Evolutionary conservation across 192 early-diverging fungal species (phyloP).

Genomic region (Chytriomyces confervae): DNA sequence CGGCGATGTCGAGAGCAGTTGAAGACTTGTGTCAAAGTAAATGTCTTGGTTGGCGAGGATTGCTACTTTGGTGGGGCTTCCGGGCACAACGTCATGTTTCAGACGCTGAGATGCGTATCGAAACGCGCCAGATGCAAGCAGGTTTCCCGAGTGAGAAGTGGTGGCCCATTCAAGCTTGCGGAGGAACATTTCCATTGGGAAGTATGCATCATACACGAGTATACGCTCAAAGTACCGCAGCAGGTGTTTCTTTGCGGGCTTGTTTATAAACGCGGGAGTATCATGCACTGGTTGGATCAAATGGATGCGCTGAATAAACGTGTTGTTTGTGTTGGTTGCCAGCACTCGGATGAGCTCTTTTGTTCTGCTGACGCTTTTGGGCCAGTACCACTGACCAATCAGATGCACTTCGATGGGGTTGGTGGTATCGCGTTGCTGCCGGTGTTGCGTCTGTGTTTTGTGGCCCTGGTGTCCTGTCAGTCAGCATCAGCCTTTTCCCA

Average conservation of each 20-base stretch:
- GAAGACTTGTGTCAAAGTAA: constrained; percentile 20
- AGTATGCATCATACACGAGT: constrained; percentile 17
- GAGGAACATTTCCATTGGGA: constrained; percentile 14
- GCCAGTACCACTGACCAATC: constrained; percentile 39
- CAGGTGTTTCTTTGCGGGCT: not conserved
- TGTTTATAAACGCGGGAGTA: not conserved
- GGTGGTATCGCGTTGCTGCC: not conserved
- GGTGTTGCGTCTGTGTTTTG: not conserved
- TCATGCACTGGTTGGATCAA: constrained; percentile 7
- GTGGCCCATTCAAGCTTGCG: constrained; percentile 2
- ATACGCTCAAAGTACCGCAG: constrained; percentile 6
- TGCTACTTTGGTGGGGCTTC: not conserved
- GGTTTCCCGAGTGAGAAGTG: not conserved
- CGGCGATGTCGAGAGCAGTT: constrained; percentile 3
- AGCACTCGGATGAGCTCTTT: constrained; percentile 26
- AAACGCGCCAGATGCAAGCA: constrained; percentile 27
- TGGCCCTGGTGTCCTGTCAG: too few species aligned
- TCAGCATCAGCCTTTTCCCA: too few species aligned
- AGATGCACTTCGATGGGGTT: constrained; percentile 24
- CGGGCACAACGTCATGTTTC: not conserved
- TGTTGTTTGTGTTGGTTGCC: constrained; percentile 34
- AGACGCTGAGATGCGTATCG: constrained; percentile 18
- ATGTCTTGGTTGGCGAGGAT: constrained; percentile 34
- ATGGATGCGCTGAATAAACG: constrained; percentile 24
- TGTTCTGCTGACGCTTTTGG: not conserved